Evolutionary conservation across 352 stramenopile genomes (phyloP).

Genomic region (Globisporangium irregulare): DNA sequence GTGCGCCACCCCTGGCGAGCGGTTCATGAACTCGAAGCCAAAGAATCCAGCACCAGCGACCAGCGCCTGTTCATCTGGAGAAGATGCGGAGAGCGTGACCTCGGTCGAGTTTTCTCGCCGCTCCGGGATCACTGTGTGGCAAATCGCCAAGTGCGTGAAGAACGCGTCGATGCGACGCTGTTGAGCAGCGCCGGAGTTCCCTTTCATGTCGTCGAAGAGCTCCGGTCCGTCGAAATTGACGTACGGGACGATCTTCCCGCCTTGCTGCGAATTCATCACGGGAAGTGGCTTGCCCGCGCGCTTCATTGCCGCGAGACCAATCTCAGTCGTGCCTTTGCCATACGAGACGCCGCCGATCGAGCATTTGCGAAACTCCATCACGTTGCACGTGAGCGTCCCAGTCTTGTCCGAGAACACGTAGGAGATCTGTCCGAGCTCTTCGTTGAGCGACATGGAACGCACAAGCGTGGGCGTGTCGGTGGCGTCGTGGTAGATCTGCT

Average conservation of each 20-base stretch:
- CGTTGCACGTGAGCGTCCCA: constrained; percentile 99
- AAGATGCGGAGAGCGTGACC: constrained; percentile 69
- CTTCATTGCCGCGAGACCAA: constrained; percentile 66
- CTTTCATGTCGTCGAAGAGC: constrained; percentile 64
- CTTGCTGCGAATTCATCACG: constrained; percentile 19
- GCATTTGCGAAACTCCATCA: constrained; percentile 97
- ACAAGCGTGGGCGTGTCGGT: constrained; percentile 88
- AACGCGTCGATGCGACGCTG: constrained; percentile 70
- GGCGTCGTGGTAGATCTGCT: constrained; percentile 91
- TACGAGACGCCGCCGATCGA: constrained; percentile 90
- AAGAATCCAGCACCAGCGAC: constrained; percentile 72
- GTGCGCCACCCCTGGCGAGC: constrained; percentile 46
- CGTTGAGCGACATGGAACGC: constrained; percentile 93
- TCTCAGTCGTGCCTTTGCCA: constrained; percentile 82
- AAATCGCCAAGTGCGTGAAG: constrained; percentile 85
- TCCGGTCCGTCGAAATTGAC: constrained; percentile 79
- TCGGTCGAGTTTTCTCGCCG: constrained; percentile 69
- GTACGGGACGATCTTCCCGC: constrained; percentile 41
- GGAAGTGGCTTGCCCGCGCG: constrained; percentile 57
- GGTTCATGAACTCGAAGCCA: constrained; percentile 74
- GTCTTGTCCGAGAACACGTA: constrained; percentile 99
- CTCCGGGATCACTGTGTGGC: constrained; percentile 97
- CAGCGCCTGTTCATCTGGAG: constrained; percentile 86
- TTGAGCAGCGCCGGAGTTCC: constrained; percentile 42
- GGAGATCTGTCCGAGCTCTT: constrained; percentile 95